Conservation (phyloP, 2,329 filamentous ascomycete genomes). For the Cordyceps tenuipes region DNA sequence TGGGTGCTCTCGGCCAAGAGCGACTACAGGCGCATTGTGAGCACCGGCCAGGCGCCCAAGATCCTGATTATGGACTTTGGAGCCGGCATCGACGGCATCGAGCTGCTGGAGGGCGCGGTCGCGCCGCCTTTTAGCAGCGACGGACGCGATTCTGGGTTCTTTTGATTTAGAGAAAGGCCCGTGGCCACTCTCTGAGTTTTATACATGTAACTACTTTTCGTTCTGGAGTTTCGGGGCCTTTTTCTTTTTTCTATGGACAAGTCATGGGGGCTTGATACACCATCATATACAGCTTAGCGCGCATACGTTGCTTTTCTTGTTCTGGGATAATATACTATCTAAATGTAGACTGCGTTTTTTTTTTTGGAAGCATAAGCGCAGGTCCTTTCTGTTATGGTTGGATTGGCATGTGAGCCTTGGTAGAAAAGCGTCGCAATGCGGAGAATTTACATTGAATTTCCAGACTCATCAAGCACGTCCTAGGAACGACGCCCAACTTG, state of each 20-base stretch:
- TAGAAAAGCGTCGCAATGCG: not conserved
- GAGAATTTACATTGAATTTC: no score
- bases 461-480: no score
- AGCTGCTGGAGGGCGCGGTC: slow-evolving; percentile 43
- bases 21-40: slow-evolving; percentile 89
- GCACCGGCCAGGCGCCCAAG: slow-evolving; percentile 87
- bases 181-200: not conserved
- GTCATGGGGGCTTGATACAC: not conserved
- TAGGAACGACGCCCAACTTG: no score
- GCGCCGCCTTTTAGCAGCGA: not conserved
- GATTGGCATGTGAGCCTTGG: not conserved
- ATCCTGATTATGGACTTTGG: slow-evolving; percentile 93
- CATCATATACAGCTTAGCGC: slow-evolving; percentile 1
- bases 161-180: not conserved
- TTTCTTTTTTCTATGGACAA: not conserved
- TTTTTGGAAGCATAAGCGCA: not conserved
- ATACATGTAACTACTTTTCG: not conserved
- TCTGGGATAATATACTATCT: not conserved
- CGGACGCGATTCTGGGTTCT: not conserved
- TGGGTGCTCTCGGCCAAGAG: slow-evolving; percentile 97
- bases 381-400: not conserved
- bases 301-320: not conserved
- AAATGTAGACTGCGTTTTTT: not conserved
- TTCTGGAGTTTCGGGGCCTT: not conserved
- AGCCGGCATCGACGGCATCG: slow-evolving; percentile 47